Percentiles rank a stretch among this genome's conserved stretches.
These are phyloP conservation scores for Schoenoplectus triqueter DNA, from an alignment of 202 grass and related monocot genomes.

Conservation along the genomic window DNA sequence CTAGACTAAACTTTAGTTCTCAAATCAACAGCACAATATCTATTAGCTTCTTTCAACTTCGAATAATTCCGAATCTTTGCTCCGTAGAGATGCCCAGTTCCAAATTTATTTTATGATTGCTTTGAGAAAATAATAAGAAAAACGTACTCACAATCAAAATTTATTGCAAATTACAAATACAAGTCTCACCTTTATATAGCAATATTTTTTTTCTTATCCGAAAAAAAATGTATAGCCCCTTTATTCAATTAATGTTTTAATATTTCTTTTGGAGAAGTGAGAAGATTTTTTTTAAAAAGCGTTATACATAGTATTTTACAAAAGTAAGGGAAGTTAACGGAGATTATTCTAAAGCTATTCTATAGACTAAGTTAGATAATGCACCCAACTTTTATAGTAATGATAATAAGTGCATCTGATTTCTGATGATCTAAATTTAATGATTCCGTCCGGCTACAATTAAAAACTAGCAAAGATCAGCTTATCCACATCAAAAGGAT, in stretches of 20 bases:
- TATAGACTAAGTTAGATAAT: background rate
- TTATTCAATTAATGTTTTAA: background rate
- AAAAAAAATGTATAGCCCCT: background rate
- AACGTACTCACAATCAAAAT: background rate
- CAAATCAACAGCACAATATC: background rate
- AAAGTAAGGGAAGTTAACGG: background rate
- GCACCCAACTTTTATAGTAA: background rate
- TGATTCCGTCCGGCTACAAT: conserved; percentile 29
- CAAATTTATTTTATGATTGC: background rate
- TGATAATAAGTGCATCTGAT: background rate
- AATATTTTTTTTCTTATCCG: background rate
- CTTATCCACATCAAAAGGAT: conserved; percentile 72
- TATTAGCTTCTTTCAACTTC: background rate
- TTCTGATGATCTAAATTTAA: background rate
- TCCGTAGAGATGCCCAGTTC: background rate
- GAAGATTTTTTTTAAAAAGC: too few relatives aligned
- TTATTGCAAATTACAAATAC: background rate
- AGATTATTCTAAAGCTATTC: background rate
- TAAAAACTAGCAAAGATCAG: conserved; percentile 37
- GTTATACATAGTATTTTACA: too few relatives aligned
- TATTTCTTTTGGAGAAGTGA: background rate
- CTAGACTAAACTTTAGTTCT: background rate
- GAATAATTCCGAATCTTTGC: background rate
- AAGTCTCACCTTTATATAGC: background rate
- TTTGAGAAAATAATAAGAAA: background rate